Percentiles rank a stretch among this genome's conserved stretches.
Evolutionary conservation across 2,329 filamentous ascomycete species (phyloP).

Genomic region (Gnomoniopsis smithogilvyi): DNA sequence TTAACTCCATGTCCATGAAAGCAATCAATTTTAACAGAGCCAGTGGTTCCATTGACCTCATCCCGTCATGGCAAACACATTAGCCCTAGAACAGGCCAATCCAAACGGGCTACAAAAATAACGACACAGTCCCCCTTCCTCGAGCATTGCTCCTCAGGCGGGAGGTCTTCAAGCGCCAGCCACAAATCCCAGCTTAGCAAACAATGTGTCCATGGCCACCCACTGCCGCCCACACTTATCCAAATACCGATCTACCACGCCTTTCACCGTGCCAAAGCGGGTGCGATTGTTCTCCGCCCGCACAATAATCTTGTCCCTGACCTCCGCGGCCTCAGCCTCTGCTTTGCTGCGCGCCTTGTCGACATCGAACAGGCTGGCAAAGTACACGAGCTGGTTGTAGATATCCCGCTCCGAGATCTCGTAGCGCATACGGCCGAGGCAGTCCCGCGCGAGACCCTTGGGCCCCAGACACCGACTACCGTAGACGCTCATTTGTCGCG

Average conservation of each 20-base stretch:
- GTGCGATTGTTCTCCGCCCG: constrained; percentile 79
- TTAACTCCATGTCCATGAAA: not conserved
- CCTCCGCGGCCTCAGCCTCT: constrained; percentile 41
- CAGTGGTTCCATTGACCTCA: not conserved
- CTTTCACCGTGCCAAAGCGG: constrained; percentile 73
- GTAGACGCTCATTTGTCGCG: constrained; percentile 89
- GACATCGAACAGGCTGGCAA: constrained; percentile 80
- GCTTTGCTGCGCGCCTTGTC: constrained; percentile 67
- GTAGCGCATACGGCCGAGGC: constrained; percentile 82
- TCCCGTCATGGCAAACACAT: not conserved
- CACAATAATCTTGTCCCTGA: constrained; percentile 63
- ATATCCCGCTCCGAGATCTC: constrained; percentile 85
- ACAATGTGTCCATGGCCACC: constrained; percentile 90
- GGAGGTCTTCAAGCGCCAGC: constrained; percentile 18
- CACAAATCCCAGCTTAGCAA: constrained; percentile 62
- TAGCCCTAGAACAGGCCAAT: not conserved
- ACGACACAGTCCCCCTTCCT: not conserved
- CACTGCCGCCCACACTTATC: constrained; percentile 88
- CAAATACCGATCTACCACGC: constrained; percentile 76
- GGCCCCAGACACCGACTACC: constrained; percentile 87
- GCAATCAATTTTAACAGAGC: not conserved
- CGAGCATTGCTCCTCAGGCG: not conserved
- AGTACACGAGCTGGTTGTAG: constrained; percentile 93
- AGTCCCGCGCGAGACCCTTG: constrained; percentile 78
- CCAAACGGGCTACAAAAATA: not conserved